Evolutionary conservation across 257 asterid species (phyloP).

Genomic region (Sherardia arvensis): DNA sequence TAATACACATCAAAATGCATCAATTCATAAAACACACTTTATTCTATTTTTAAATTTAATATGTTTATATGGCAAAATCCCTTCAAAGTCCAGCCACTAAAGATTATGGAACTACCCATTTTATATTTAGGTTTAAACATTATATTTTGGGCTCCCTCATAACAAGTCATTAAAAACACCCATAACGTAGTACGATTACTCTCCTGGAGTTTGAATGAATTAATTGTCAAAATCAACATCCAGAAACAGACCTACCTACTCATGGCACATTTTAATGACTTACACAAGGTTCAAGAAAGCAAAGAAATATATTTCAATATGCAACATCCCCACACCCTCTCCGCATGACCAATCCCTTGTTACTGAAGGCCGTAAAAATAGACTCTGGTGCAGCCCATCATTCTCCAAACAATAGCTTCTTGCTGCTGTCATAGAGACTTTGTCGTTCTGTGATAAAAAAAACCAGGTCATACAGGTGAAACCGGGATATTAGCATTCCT

Average conservation of each 20-base stretch:
- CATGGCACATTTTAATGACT: background rate
- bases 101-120: too few relatives aligned
- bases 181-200: too few relatives aligned
- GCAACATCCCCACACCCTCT: background rate
- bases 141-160: too few relatives aligned
- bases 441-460: background rate
- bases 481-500: slow-evolving; percentile 38
- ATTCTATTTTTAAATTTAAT: too few relatives aligned
- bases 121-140: too few relatives aligned
- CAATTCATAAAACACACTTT: too few relatives aligned
- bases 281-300: background rate
- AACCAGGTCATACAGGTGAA: background rate
- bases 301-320: background rate
- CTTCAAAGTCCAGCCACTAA: too few relatives aligned
- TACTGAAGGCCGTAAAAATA: background rate
- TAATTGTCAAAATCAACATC: background rate
- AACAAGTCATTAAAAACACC: too few relatives aligned
- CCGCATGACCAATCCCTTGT: background rate
- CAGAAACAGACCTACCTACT: background rate
- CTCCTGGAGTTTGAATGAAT: too few relatives aligned
- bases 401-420: background rate
- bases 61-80: too few relatives aligned
- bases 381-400: background rate
- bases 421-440: background rate
- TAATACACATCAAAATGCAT: too few relatives aligned